These are phyloP conservation scores for Solanum ossicruentum DNA, from an alignment of 257 asterid genomes.

Conservation along the genomic window DNA sequence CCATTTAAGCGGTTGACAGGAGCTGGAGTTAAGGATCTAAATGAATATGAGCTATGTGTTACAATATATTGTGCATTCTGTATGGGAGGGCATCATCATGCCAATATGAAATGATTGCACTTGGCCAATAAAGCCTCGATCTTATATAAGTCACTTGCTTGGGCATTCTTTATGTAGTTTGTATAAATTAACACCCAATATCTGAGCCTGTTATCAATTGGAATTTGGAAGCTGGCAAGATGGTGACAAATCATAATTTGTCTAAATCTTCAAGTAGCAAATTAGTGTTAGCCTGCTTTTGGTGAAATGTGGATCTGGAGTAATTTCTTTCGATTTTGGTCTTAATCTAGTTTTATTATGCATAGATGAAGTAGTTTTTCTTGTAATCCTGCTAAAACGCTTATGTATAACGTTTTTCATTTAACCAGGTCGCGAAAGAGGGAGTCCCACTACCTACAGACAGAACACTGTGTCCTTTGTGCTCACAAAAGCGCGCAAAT, in stretches of 20 bases:
- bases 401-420: not conserved
- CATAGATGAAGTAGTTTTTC: not conserved
- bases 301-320: not conserved
- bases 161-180: not conserved
- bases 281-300: not conserved
- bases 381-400: not conserved
- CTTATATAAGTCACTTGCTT: not conserved
- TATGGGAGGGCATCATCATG: not conserved
- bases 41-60: not conserved
- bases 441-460: constrained; percentile 86
- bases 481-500: constrained; percentile 79
- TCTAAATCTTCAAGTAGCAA: not conserved
- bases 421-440: constrained; percentile 74
- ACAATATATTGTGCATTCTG: not conserved
- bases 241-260: not conserved
- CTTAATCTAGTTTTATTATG: not conserved
- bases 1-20: not conserved
- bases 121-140: not conserved
- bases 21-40: not conserved
- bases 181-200: not conserved
- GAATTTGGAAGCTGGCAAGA: not conserved
- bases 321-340: not conserved
- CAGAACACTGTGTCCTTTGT: constrained; percentile 71
- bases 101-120: not conserved
- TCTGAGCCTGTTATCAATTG: not conserved